Base-by-base conservation (phyloP, 768 basidiomycete genomes). In the Lentinula sp. region DNA sequence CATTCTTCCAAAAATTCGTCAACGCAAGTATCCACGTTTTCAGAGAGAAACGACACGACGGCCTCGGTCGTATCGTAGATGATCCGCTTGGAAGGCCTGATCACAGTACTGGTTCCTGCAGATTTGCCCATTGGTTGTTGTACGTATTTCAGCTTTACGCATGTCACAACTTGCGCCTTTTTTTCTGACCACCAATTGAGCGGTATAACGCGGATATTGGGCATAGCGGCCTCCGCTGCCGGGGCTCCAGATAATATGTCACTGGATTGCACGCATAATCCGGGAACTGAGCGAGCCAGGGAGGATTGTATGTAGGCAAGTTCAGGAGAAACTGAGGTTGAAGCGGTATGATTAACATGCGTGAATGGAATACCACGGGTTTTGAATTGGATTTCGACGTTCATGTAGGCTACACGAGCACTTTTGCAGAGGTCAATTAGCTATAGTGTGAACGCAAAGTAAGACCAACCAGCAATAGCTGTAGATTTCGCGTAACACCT, bases 1-100 rank as follows among this genome's bases (percentile, higher is more conserved):
- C 94, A 96, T 72, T 95, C 93, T 68, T 94, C 91, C 65, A 92
- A 74, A 70, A 97, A 95, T 66, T 93, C 89, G 62, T 90, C 89
- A 18, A 97, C 91, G 67, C 93, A 95, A 7, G 86, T 87, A 65
- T 93, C 85, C 64, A 95, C 88, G 67, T 94, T 83, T 65, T 91
- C 89, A 1, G 91, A 92, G 39, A 92, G 74, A 72, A 97, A 95
- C 0, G 89, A 93, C 6, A 96, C 91, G 13, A 97, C 84, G 13
- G 93, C 94, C 64, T 93, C 89, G 28, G 81, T 84, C 9, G 92
- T 89, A 68, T 97, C 93, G 67, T 95, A 95, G 42, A 93, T 89
- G 63, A 96, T 94, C 48, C 90, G 80, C 67, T 91, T 90, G 7
- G 91, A 91, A 2, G 91, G 92, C n/a, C 87, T 82, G 51, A 93